Base-by-base conservation (phyloP, 192 early-diverging fungal genomes). In the Dissophora ornata region DNA sequence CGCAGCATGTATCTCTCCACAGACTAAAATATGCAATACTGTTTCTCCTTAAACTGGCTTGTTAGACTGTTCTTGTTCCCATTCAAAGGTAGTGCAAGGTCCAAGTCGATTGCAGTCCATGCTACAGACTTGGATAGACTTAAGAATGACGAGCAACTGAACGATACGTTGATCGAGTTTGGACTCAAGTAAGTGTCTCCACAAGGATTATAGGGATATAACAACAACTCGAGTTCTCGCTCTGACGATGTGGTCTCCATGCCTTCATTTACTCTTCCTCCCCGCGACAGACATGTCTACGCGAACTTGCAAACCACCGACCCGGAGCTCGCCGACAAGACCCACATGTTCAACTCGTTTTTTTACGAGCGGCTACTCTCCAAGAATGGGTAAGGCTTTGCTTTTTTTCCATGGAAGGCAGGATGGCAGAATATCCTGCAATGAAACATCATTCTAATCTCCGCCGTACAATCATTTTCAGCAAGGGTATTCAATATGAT, bases 141-240 rank as follows among this genome's bases (percentile, higher is more conserved):
- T 52, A 62, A 86, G 36, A 80, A 81, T 26, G 89, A 81, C 42
- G 89, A 94, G 70, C 94, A 91, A 66, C 84, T 96, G 44, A 96
- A 96, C 78, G 94, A 96, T 81, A 89, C 90, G 9, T 79, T 93
- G 30, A 90, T 96, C 56, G 94, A 96, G 74, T 94, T 96, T 69
- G 92, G 89, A 32, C 75, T 94, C 33, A 89, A 87, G 80, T 93
- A 74, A 33, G 77, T 49, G 12, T 45, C 40, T 45, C 53, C 21
- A 33, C 29, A 10, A 22, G n/a, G 2, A 18, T 19, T 38, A 16
- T 13, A 12, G 36, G n/a, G n/a, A n/a, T n/a, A 5, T 50, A 16
- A 1, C 1, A 9, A 11, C 22, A 29, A 13, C 19, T 3, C 10
- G 15, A 24, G 16, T 22, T 44, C 22, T 8, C 11, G 15, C 24